Evolutionary conservation across 768 basidiomycete genomes (phyloP), one percentile per base, ranked within the genome.

Genomic region (Pulveroboletus ravenelii): DNA sequence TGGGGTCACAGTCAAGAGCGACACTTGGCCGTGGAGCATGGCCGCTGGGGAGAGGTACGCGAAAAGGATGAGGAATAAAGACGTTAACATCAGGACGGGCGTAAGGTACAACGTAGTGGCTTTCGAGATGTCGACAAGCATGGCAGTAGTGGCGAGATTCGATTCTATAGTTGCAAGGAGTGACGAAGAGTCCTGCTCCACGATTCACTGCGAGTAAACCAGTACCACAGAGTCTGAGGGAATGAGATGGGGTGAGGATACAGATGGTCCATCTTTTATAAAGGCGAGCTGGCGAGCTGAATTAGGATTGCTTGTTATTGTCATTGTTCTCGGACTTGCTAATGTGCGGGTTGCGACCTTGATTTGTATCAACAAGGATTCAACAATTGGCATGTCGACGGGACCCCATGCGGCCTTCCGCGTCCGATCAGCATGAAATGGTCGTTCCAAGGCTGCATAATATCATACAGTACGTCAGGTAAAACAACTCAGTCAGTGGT

Each of bases 71-170:
- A 91, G 79, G 31, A 90, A 57, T 43, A 85, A 69, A 10, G 86
- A 78, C 5, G 87, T 80, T 38, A 89, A 69, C 53, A 80, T 76
- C 43, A 90, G 69, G 5, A 87, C 20, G 20, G 86, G 85, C 2
- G 86, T 76, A 45, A 90, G 74, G 62, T 84, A 88, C 46, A 86
- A 72, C 47, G 78, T 82, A 56, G 80, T 71, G 48, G 78, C 77
- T 74, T 82, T 88, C 13, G 86, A 84, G 37, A 88, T 74, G 56
- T 79, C 78, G 53, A 81, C 71, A 60, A 90, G 81, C 89, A 89
- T 91, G 41, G 32, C 45, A 12, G 27, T 29, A 18, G 27, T 17
- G 27, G 40, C 9, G 38, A 50, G 17, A 32, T 43, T 52, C 29
- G 17, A 32, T 43, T 52, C 32, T 50, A 40, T 34, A 41, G 15